These are phyloP conservation scores for Populus nigra DNA, from an alignment of 345 rosid species.

Conservation along the genomic window DNA sequence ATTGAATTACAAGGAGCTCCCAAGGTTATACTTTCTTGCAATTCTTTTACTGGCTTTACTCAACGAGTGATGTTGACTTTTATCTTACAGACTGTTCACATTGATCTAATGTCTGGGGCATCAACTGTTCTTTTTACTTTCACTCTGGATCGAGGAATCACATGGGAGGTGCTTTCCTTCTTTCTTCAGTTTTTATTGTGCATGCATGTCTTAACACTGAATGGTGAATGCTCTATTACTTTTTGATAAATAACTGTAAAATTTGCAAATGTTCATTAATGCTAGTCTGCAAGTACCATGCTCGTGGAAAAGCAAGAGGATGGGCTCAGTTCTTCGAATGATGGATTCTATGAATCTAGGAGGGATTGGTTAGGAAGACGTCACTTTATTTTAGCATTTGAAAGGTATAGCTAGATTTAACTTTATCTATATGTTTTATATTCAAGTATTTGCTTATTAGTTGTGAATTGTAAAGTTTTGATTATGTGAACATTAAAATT, in stretches of 20 bases:
- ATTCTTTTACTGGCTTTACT: conserved; percentile 19
- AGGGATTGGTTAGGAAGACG: conserved; percentile 97
- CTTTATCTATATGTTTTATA: too few species aligned
- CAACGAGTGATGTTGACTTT: conserved; percentile 26
- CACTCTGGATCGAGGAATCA: conserved; percentile 86
- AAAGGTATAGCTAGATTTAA: conserved; percentile 47
- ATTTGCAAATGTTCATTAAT: conserved; percentile 13
- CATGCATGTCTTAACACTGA: neutral
- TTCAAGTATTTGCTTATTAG: neutral
- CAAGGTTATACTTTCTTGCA: conserved; percentile 53
- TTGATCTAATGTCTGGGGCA: conserved; percentile 95
- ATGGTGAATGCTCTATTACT: neutral
- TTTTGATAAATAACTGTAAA: neutral
- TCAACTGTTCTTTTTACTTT: conserved; percentile 85
- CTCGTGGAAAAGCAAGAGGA: conserved; percentile 77
- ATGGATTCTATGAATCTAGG: conserved; percentile 94
- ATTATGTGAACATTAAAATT: neutral
- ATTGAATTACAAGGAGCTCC: conserved; percentile 80
- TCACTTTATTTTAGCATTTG: conserved; percentile 86
- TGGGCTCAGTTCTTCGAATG: conserved; percentile 72
- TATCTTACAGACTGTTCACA: conserved; percentile 75
- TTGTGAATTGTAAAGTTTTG: neutral
- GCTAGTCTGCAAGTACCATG: conserved; percentile 71
- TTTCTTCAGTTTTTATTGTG: neutral
- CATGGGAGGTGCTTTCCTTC: conserved; percentile 70